Base-by-base conservation (phyloP, 2,329 filamentous ascomycete species). In the Chaetomiaceae sp. region DNA sequence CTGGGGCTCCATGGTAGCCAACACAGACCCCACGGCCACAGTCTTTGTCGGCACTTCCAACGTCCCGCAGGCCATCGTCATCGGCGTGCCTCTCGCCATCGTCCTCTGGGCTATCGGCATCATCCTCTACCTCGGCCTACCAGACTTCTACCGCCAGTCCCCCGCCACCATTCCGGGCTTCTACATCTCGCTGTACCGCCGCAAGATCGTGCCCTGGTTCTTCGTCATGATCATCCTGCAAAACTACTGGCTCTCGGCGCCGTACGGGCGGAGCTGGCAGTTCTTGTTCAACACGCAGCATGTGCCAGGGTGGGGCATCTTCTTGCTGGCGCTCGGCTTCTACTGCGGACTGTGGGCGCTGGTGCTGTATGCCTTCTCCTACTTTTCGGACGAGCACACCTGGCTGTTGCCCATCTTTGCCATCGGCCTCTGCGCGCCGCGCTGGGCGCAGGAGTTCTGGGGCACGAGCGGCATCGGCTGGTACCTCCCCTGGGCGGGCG, bases 401-500 rank as follows among this genome's bases (percentile, higher is more conserved):
- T 86, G 84, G 84, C 78, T 86, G 58, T 69, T 87, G 4, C 83
- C 83, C 11, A 78, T 87, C 51, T 85, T 86, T 58, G 82, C 84
- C 41, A 81, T 86, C 54, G 83, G 82, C 13, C 76, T 87, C 11
- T 81, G 79, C 38, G 82, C 82, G 3, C 84, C 84, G 1, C 74
- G 83, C 55, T 87, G 83, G 82, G 78, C 77, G 8, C 84, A 87
- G 65, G 85, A 85, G 64, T 80, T 84, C 64, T 86, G 84, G 84
- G 79, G 76, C 10, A 79, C 77, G 5, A 81, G 76, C 7, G 76
- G 77, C 10, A 77, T 84, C 55, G 84, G 81, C 3, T 70, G 76
- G 25, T 86, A 79, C 62, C 67, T 87, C 2, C 84, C 84, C 2
- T 86, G 82, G 82, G 78, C 78, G 6, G 79, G 79, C 34, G 69